Evolutionary conservation across 2,329 filamentous ascomycete species (phyloP), one percentile per base, ranked within the genome.

Genomic region (Colletotrichum chrysophilum): DNA sequence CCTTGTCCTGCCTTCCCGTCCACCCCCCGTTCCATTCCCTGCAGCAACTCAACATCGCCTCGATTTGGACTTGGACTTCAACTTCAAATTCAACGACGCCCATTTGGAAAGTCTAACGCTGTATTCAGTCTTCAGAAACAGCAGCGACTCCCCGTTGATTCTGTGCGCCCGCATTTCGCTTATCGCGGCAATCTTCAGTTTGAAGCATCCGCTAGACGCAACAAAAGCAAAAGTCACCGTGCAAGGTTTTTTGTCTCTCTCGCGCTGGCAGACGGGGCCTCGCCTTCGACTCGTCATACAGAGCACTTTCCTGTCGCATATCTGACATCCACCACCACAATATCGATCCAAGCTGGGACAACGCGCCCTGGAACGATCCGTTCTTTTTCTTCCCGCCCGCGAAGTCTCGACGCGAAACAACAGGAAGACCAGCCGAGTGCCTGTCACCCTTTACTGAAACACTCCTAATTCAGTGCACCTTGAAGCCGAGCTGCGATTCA

Each of bases 11-110:
- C 68, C 67, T 65, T 74, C 66, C 75, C 66, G 61, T 38, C 66
- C n/a, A 64, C 61, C 74, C 74, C 65, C 75, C 60, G 64, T 74
- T 60, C 65, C 65, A 14, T 74, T 43, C 74, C 70, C 70, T 76
- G 70, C 48, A 69, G 16, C 74, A 21, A 65, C 38, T 62, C 72
- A 48, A 75, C 62, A n/a, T 66, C 69, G 62, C 55, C 38, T 32
- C 68, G 38, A 61, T n/a, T 34, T 62, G 55, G 48, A 67, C 28
- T 21, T 52, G 36, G 36, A 67, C 18, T 43, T 52, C 64, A 26
- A 68, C 64, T 21, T 52, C 56, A 61, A 67, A 21, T 43, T 36
- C 64, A 26, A 68, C 64, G 18, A 48, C 58, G 48, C n/a, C 64
- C 18, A 18, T 24, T 34, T 48, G 12, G 16, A 26, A n/a, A 24